Evolutionary conservation across 148 eudicot species (phyloP).

Genomic region (Bassia scoparia): DNA sequence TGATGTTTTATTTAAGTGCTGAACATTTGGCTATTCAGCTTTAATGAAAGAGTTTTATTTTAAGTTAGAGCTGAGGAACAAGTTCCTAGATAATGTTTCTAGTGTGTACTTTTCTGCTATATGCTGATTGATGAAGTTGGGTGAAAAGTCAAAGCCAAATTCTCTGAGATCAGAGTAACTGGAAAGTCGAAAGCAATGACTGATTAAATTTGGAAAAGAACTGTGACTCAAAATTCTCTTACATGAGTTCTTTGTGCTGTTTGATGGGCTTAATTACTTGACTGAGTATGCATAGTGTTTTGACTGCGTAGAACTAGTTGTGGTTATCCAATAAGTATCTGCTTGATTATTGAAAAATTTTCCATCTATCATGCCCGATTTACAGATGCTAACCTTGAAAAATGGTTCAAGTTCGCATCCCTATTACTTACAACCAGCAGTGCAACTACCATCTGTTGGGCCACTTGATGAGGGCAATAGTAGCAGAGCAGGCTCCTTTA

Average conservation of each 20-base stretch:
- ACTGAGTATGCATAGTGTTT: neutral
- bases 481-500: conserved; percentile 33
- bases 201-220: neutral
- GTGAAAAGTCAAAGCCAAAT: neutral
- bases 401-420: conserved; percentile 70
- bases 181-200: neutral
- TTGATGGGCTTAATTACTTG: neutral
- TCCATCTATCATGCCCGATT: conserved; percentile 12
- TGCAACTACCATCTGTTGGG: conserved; percentile 34
- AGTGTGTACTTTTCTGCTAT: neutral
- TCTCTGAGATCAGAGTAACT: neutral
- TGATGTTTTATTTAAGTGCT: no score
- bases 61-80: neutral
- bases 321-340: neutral
- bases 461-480: conserved; percentile 37
- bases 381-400: conserved; percentile 84
- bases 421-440: conserved; percentile 38
- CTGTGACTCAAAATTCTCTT: neutral
- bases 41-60: neutral
- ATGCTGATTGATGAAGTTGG: neutral
- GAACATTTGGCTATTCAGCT: neutral
- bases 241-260: no score
- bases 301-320: neutral
- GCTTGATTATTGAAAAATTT: neutral
- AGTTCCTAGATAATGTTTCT: neutral